phyloP scores from a whole-genome alignment of 139 green algal species.

The Picochlorum sp. region DNA sequence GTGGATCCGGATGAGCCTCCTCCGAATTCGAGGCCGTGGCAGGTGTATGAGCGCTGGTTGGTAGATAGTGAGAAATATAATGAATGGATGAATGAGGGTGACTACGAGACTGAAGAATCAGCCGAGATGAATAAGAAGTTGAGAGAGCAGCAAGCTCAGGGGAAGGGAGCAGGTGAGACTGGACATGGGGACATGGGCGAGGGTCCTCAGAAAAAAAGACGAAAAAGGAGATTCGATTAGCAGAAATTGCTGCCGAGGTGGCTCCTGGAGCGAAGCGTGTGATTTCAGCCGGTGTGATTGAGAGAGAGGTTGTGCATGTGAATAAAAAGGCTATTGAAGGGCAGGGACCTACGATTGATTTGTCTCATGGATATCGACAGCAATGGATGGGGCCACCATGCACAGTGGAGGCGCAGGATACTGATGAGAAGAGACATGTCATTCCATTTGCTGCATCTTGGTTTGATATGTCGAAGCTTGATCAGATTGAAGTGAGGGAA shows the following conservation, averaged over 20 bases:
- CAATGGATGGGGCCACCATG: slow-evolving; percentile 2
- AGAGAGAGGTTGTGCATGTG: slow-evolving; percentile 24
- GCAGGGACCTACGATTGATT: slow-evolving; percentile 17
- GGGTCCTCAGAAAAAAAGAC: slow-evolving; percentile 12
- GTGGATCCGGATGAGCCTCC: slow-evolving; percentile 21
- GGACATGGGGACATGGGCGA: slow-evolving; percentile 3
- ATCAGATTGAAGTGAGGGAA: slow-evolving; percentile 45
- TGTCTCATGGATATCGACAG: slow-evolving; percentile 28
- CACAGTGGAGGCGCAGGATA: background rate
- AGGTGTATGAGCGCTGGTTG: slow-evolving; percentile 66
- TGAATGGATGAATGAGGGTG: slow-evolving; percentile 85
- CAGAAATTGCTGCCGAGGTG: slow-evolving; percentile 9
- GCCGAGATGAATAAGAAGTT: slow-evolving; percentile 32
- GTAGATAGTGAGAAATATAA: slow-evolving; percentile 76
- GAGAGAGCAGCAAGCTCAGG: background rate
- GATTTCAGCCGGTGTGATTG: slow-evolving; percentile 20
- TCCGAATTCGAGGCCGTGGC: slow-evolving; percentile 22
- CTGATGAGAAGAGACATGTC: slow-evolving; percentile 16
- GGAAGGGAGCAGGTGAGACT: background rate
- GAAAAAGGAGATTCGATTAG: slow-evolving; percentile 9
- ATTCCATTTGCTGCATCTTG: slow-evolving; percentile 57
- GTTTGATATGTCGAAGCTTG: slow-evolving; percentile 61
- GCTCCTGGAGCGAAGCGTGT: slow-evolving; percentile 5
- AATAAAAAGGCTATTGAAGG: slow-evolving; percentile 27
- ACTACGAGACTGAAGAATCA: slow-evolving; percentile 65